phyloP scores from a whole-genome alignment of 257 asterid species.

The Ligustrum vulgare region DNA sequence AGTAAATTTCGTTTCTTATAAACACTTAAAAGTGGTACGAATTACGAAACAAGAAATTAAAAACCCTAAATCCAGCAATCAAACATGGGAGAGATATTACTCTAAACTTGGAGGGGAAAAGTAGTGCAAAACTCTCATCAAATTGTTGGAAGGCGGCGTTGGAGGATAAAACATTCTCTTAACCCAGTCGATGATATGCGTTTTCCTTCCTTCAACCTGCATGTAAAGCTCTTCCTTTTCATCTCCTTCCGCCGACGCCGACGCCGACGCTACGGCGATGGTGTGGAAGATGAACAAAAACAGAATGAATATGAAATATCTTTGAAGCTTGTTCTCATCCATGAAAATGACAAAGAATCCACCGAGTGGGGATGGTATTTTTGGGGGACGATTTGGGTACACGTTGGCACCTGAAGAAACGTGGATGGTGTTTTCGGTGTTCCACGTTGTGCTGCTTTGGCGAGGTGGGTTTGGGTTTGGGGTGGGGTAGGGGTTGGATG shows the following conservation, averaged over 20 bases:
- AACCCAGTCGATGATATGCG: conserved; percentile 27
- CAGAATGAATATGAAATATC: background rate
- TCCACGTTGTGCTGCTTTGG: too few relatives aligned
- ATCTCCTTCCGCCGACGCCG: background rate
- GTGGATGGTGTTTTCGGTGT: background rate
- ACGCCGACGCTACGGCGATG: background rate
- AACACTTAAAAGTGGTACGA: too few relatives aligned
- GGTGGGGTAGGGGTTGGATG: too few relatives aligned
- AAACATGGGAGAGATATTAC: conserved; percentile 10
- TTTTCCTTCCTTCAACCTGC: conserved; percentile 18
- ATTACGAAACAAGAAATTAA: too few relatives aligned
- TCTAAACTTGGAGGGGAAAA: conserved; percentile 34
- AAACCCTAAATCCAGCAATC: too few relatives aligned
- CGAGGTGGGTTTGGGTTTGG: background rate
- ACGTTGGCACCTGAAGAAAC: background rate
- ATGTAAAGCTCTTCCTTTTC: background rate
- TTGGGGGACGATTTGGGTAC: background rate
- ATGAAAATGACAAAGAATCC: background rate
- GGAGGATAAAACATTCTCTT: conserved; percentile 30
- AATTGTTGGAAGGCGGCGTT: conserved; percentile 22
- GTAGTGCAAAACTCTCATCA: conserved; percentile 16
- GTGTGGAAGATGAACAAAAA: background rate
- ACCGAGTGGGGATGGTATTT: background rate
- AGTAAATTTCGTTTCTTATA: too few relatives aligned
- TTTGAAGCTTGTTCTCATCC: background rate